phyloP scores from a whole-genome alignment of 2,329 filamentous ascomycete species.

The Pseudogymnoascus sp. region DNA sequence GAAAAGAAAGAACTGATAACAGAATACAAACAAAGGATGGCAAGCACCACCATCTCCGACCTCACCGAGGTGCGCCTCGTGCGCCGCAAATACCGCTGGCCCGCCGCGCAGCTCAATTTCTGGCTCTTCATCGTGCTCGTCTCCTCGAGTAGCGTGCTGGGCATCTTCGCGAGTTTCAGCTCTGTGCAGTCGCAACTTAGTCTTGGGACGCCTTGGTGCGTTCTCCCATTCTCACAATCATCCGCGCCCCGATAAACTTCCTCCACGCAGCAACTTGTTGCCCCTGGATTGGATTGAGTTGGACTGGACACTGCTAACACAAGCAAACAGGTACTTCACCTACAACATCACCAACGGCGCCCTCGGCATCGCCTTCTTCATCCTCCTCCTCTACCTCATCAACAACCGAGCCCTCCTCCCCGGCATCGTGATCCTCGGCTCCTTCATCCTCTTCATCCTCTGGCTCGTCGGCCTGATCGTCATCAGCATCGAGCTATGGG shows the following conservation, averaged over 20 bases:
- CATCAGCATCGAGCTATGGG: constrained; percentile 55
- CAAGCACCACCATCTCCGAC: constrained; percentile 3
- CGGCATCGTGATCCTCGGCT: constrained; percentile 57
- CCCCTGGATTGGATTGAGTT: neutral
- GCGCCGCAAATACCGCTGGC: constrained; percentile 51
- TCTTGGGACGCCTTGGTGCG: constrained; percentile 53
- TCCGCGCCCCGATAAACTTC: neutral
- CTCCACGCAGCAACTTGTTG: neutral
- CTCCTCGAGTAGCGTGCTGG: constrained; percentile 49
- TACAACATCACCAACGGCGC: constrained; percentile 53
- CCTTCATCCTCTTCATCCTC: constrained; percentile 58
- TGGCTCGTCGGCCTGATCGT: constrained; percentile 60
- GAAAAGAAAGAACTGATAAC: neutral
- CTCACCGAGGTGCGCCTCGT: constrained; percentile 8
- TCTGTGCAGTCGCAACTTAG: constrained; percentile 47
- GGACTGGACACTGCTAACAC: neutral
- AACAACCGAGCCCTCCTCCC: constrained; percentile 51
- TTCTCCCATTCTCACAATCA: constrained; percentile 11
- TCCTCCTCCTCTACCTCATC: constrained; percentile 55
- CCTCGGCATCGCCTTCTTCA: constrained; percentile 59
- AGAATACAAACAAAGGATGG: neutral
- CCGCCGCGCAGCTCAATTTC: constrained; percentile 56
- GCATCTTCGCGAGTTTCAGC: constrained; percentile 53
- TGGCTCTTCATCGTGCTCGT: constrained; percentile 61
- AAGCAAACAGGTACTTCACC: constrained; percentile 52